Conservation (phyloP, 2,329 filamentous ascomycete species). For the Fusarium xylarioides region DNA sequence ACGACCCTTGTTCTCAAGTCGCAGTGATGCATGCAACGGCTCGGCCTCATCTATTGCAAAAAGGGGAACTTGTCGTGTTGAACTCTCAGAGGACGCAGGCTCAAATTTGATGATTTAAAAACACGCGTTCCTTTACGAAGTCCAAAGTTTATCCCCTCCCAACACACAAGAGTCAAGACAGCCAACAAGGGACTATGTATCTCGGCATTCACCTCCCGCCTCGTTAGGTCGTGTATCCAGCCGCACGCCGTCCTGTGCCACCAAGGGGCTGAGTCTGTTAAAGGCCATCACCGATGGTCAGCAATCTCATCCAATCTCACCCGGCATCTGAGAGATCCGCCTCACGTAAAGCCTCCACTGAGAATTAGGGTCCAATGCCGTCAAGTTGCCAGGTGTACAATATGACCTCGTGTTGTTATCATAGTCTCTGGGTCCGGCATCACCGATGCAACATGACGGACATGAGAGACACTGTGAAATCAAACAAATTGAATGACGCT, state of each 20-base stretch:
- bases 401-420: conserved; percentile 5
- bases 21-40: conserved; percentile 16
- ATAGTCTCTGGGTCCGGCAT: background rate
- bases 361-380: background rate
- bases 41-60: conserved; percentile 20
- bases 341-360: conserved; percentile 21
- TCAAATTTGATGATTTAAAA: conserved; percentile 18
- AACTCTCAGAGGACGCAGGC: conserved; percentile 10
- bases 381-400: background rate
- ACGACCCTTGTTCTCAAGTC: conserved; percentile 25
- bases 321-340: conserved; percentile 18
- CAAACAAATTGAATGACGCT: background rate
- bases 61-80: conserved; percentile 31
- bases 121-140: conserved; percentile 5
- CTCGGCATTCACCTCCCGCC: background rate
- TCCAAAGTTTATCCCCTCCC: background rate
- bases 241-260: conserved; percentile 18
- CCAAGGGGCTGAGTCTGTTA: conserved; percentile 24
- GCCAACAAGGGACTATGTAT: background rate
- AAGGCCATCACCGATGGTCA: conserved; percentile 25
- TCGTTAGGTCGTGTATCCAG: background rate
- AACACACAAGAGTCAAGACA: background rate
- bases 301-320: conserved; percentile 33
- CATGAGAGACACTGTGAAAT: background rate
- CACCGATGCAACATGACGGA: conserved; percentile 8